phyloP scores from a whole-genome alignment of 805 yeast species.

The Suhomyces faveliae region DNA sequence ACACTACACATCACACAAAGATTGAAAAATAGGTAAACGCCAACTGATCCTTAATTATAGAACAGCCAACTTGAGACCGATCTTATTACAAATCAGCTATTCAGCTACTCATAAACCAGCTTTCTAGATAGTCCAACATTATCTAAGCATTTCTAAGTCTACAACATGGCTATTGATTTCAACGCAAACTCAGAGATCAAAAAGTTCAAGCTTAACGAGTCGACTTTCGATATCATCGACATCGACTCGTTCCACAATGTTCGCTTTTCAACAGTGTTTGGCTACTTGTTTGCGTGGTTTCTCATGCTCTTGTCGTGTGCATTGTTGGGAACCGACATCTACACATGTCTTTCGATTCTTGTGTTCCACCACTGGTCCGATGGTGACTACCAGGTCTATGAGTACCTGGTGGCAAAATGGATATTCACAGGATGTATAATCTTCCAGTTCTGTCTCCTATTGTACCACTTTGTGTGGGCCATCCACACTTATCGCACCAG shows the following conservation, averaged over 20 bases:
- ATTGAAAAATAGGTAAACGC: not conserved
- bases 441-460: slow-evolving; percentile 57
- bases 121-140: not conserved
- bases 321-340: slow-evolving; percentile 64
- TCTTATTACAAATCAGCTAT: not conserved
- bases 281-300: slow-evolving; percentile 44
- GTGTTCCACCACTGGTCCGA: slow-evolving; percentile 72
- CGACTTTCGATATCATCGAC: slow-evolving; percentile 51
- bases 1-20: too few species aligned
- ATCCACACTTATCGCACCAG: slow-evolving; percentile 54
- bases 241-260: slow-evolving; percentile 47
- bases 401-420: slow-evolving; percentile 60
- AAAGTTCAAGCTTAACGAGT: slow-evolving; percentile 32
- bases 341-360: slow-evolving; percentile 71
- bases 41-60: too few species aligned
- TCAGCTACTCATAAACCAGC: not conserved
- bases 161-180: slow-evolving; percentile 11
- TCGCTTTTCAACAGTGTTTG: slow-evolving; percentile 41
- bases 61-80: not conserved
- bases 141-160: too few species aligned
- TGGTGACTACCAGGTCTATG: slow-evolving; percentile 43
- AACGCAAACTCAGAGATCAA: slow-evolving; percentile 25
- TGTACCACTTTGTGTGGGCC: slow-evolving; percentile 60
- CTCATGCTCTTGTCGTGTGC: slow-evolving; percentile 54
- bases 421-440: slow-evolving; percentile 79